Percentiles rank a stretch among this genome's conserved stretches.
phyloP scores from a whole-genome alignment of 2,329 filamentous ascomycete genomes.

The Paecilomyces sp. region DNA sequence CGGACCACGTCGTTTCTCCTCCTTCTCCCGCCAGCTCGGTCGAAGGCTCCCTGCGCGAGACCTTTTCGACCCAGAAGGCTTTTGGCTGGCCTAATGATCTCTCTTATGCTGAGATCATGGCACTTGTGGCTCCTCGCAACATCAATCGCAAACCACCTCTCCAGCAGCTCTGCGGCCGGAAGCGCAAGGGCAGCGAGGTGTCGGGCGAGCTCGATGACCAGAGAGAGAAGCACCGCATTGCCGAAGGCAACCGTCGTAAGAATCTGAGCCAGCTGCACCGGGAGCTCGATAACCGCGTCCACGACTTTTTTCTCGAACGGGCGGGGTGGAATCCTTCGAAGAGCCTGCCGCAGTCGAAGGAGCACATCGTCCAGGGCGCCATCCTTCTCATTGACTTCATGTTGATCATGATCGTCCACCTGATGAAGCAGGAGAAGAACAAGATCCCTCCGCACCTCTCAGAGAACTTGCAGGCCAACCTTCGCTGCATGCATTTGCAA shows the following conservation, averaged over 20 bases:
- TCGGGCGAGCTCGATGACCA: conserved; percentile 28
- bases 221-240: conserved; percentile 34
- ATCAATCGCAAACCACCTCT: conserved; percentile 32
- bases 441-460: conserved; percentile 26
- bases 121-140: conserved; percentile 26
- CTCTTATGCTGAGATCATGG: conserved; percentile 24
- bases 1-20: conserved; percentile 24
- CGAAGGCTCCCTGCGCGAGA: conserved; percentile 29
- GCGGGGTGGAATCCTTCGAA: conserved; percentile 35
- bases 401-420: conserved; percentile 26
- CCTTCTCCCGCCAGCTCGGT: conserved; percentile 32
- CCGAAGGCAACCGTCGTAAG: conserved; percentile 33
- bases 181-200: conserved; percentile 28
- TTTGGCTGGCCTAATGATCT: conserved; percentile 28
- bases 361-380: conserved; percentile 32
- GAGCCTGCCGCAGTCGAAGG: conserved; percentile 33
- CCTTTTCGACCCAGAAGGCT: conserved; percentile 21
- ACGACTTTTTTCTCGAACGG: conserved; percentile 31
- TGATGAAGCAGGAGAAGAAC: conserved; percentile 26
- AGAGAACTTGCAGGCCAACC: conserved; percentile 30
- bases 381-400: conserved; percentile 33
- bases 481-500: conserved; percentile 33
- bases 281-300: conserved; percentile 29
- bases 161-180: conserved; percentile 32
- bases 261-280: conserved; percentile 33